Evolutionary conservation across 179 eudicot species (phyloP), one percentile per base, ranked within the genome.

Genomic region (Silene noctiflora): DNA sequence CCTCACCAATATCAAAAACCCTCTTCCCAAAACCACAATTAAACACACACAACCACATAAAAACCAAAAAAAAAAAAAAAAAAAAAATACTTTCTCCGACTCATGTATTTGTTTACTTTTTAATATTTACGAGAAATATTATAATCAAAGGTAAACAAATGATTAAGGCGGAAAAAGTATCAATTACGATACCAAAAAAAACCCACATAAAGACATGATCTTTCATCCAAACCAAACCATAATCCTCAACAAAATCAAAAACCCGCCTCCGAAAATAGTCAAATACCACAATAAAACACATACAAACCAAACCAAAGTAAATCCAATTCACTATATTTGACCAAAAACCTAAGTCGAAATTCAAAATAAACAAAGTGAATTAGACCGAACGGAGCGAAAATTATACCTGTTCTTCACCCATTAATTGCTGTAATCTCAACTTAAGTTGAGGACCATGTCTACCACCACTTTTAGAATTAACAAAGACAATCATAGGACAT

Each of bases 401-500:
- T 39, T 7, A 39, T 0, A 91, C 99, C 98, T 90, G 99, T 81
- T 91, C 96, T 79, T 85, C 87, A 1, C 97, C 90, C 94, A 95
- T 92, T 62, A 94, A 82, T 46, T 87, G 89, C 76, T 91, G 91
- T 2, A 94, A 84, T 67, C 97, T 75, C 8, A 64, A 80, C 80
- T 74, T 92, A 44, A 95, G 90, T 53, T 83, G 87, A 4, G 93
- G 90, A 0, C 99, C 98, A 66, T 93, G 94, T 3, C 97, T 83
- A 3, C 99, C 99, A 11, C 98, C 98, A 69, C 99, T 95, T 53
- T 81, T 80, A 2, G 99, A 85, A 81, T 95, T 93, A 19, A 95
- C 83, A 68, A 93, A 95, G 7, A 93, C 92, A 2, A 91, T 87
- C 61, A 91, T 4, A 6, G 99, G 98, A 14, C 78, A 56, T 55